Evolutionary conservation across 495 filamentous ascomycete genomes (phyloP).

Genomic region (Penicillium cosmopolitanum): DNA sequence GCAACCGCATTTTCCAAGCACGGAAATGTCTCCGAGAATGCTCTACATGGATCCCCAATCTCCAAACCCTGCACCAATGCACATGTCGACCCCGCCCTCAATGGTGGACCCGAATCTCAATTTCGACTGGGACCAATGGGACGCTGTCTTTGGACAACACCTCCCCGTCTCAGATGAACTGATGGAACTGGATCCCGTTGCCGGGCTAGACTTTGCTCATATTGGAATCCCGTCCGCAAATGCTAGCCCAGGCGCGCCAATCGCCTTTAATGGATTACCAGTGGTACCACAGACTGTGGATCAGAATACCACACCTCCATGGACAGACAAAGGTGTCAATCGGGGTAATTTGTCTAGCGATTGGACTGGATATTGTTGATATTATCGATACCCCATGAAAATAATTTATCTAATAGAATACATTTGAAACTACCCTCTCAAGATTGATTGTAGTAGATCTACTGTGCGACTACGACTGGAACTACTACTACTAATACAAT

Average conservation of each 20-base stretch:
- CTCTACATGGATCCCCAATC: slow-evolving; percentile 33
- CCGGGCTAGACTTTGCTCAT: slow-evolving; percentile 43
- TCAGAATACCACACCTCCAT: slow-evolving; percentile 6
- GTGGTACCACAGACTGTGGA: not conserved
- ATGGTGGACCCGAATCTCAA: slow-evolving; percentile 50
- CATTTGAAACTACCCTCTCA: too few species aligned
- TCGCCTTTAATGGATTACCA: slow-evolving; percentile 10
- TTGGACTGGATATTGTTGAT: slow-evolving; percentile 24
- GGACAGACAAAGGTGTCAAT: slow-evolving; percentile 12
- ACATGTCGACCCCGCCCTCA: slow-evolving; percentile 44
- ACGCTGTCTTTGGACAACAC: slow-evolving; percentile 54
- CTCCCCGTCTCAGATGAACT: slow-evolving; percentile 50
- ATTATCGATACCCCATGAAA: slow-evolving; percentile 2
- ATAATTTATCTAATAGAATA: not conserved
- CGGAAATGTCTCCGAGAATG: slow-evolving; percentile 10
- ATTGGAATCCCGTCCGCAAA: slow-evolving; percentile 20
- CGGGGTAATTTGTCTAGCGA: slow-evolving; percentile 11
- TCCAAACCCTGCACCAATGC: slow-evolving; percentile 23
- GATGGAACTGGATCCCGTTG: slow-evolving; percentile 49
- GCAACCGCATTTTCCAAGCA: slow-evolving; percentile 7
- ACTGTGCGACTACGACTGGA: not conserved
- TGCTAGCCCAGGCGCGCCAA: not conserved
- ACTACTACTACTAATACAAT: not conserved
- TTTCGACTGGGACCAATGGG: slow-evolving; percentile 58
- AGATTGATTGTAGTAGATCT: too few species aligned